A percentile compares a stretch with the other conserved stretches of the same genome.
These are phyloP conservation scores for Colletotrichum simmondsii DNA, from an alignment of 2,329 filamentous ascomycete genomes.

Conservation along the genomic window DNA sequence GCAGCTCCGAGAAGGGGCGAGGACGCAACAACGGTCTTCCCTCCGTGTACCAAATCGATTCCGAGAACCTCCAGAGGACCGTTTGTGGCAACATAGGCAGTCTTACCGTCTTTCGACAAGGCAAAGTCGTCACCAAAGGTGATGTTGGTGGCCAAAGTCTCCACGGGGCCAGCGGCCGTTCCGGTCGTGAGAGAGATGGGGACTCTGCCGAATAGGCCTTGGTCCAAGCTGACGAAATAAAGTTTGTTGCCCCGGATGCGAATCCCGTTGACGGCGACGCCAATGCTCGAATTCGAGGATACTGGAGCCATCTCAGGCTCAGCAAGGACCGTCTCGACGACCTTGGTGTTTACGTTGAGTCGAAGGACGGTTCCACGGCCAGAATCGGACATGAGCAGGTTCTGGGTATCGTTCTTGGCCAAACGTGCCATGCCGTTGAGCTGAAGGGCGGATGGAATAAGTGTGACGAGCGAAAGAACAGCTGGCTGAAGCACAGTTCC, in stretches of 20 bases:
- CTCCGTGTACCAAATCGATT: background rate
- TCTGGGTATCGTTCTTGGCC: slow-evolving; percentile 14
- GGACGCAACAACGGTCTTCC: background rate
- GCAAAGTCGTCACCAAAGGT: slow-evolving; percentile 25
- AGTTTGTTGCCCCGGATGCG: slow-evolving; percentile 1
- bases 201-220: background rate
- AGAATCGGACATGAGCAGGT: slow-evolving; percentile 38
- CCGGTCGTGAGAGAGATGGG: slow-evolving; percentile 4
- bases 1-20: background rate
- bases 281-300: background rate
- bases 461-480: slow-evolving; percentile 20
- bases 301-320: slow-evolving; percentile 26
- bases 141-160: slow-evolving; percentile 4
- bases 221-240: slow-evolving; percentile 21
- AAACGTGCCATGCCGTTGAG: slow-evolving; percentile 39
- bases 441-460: slow-evolving; percentile 25
- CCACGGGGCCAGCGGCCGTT: background rate
- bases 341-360: slow-evolving; percentile 32
- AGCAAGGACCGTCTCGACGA: slow-evolving; percentile 29
- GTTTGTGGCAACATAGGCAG: slow-evolving; percentile 16
- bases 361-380: slow-evolving; percentile 33
- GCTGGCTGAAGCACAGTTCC: background rate
- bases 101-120: slow-evolving; percentile 2
- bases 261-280: slow-evolving; percentile 10
- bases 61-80: slow-evolving; percentile 7